Evolutionary conservation across 2,329 filamentous ascomycete species (phyloP), one percentile per base, ranked within the genome.

Genomic region (Clonostachys rhizophaga): DNA sequence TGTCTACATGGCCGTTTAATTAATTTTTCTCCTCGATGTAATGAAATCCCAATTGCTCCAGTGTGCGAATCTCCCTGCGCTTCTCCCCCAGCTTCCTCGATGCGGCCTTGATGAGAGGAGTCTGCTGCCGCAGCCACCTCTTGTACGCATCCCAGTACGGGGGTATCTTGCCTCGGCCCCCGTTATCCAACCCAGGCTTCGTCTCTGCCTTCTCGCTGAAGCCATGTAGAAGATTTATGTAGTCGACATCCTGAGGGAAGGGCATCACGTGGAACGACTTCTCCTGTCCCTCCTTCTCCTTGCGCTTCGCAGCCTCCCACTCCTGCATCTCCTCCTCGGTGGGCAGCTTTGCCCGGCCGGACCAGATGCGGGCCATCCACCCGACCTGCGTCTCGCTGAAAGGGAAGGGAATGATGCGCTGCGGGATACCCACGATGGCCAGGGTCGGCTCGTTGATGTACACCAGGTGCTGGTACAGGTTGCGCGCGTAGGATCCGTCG

Each of bases 371-470:
- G 0, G 86, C 79, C 14, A 90, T 69, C 2, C 85, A 76, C 0
- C 85, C 81, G 3, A 76, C 74, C 58, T 91, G 87, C 2, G 78
- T 82, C 62, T 91, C 86, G 0, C 82, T 77, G 7, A 88, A 60
- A 0, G 84, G 83, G 52, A 91, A 90, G 0, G 88, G 87, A 4
- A 89, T 83, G 24, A 90, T 75, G 44, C 83, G 81, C 55, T 87
- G 83, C 5, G 80, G 79, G 11, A 90, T 67, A 1, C 76, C 79
- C 3, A 84, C 72, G 58, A 91, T 85, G 0, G 77, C 79, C 0
- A 91, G 68, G 0, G 83, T 87, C 0, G 86, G 84, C 24, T 83
- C 74, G 0, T 76, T 69, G 0, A 76, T 76, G 60, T 83, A 84
- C 60, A 91, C 83, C 4, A 91, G 58, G 52, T 91, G 86, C 53